Conservation (phyloP, 2,329 filamentous ascomycete genomes). For the Diaporthe batatas region DNA sequence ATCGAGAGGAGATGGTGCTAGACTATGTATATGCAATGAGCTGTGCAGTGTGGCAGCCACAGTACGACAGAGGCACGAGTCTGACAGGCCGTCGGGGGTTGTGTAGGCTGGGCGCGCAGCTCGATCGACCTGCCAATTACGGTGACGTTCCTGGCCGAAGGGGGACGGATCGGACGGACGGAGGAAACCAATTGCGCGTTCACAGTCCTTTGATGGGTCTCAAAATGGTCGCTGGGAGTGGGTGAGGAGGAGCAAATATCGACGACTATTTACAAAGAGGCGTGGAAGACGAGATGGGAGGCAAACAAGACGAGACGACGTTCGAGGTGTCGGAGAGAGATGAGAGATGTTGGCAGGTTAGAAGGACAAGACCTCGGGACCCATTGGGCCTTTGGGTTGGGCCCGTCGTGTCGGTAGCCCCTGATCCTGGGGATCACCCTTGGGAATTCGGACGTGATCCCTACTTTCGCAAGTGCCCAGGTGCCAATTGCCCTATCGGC, state of each 20-base stretch:
- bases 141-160: conserved; percentile 20
- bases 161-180: neutral
- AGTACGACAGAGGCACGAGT: conserved; percentile 11
- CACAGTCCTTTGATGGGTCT: neutral
- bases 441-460: conserved; percentile 7
- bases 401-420: conserved; percentile 30
- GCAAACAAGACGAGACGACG: neutral
- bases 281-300: neutral
- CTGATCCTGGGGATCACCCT: conserved; percentile 30
- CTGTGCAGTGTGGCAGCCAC: conserved; percentile 2
- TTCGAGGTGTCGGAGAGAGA: neutral
- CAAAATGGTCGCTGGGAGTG: neutral
- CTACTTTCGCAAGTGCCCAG: neutral
- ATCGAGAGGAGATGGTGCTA: neutral
- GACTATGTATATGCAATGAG: conserved; percentile 10
- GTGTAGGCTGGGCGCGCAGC: neutral
- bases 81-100: conserved; percentile 15
- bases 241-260: neutral
- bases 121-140: conserved; percentile 30
- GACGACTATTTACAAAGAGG: conserved; percentile 10
- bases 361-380: conserved; percentile 16
- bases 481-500: neutral
- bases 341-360: neutral
- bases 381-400: conserved; percentile 20
- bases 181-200: neutral